Conservation (phyloP, 225 moss, liverwort and hornwort genomes). For the Lunularia cruciata region DNA sequence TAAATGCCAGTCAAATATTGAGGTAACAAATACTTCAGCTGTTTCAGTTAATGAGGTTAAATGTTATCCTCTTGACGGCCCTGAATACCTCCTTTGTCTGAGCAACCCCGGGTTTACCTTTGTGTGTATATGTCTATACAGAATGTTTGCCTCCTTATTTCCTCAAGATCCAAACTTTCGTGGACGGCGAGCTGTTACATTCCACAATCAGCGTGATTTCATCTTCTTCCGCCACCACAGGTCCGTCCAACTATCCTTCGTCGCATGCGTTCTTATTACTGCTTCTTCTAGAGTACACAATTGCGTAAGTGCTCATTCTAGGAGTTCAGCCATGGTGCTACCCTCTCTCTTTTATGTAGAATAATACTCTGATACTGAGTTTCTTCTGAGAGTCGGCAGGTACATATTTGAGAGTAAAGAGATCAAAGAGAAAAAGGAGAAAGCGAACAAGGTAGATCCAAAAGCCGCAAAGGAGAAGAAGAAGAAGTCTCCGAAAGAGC, state of each 20-base stretch:
- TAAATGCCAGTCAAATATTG: no score
- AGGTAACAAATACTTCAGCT: no score
- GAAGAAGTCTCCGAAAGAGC: constrained; percentile 53
- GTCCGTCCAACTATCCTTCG: constrained; percentile 6
- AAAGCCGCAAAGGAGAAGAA: constrained; percentile 52
- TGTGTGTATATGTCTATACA: no score
- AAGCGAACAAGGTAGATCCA: constrained; percentile 42
- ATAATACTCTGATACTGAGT: no score
- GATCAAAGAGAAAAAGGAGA: constrained; percentile 60
- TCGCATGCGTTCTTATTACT: no score
- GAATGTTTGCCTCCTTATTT: constrained; percentile 79
- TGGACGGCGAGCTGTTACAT: constrained; percentile 85
- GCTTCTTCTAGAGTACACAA: no score
- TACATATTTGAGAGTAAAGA: constrained; percentile 89
- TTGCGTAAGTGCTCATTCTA: no score
- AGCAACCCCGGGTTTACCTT: no score
- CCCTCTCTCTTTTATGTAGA: no score
- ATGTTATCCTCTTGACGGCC: not conserved
- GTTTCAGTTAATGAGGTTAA: no score
- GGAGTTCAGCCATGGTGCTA: no score
- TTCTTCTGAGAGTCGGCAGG: constrained; percentile 16
- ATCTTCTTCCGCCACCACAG: constrained; percentile 96
- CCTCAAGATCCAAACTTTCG: constrained; percentile 92
- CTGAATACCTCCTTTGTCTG: not conserved
- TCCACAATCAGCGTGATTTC: constrained; percentile 97